A percentile compares a stretch with the other conserved stretches of the same genome.
Evolutionary conservation across 129 eudicot species (phyloP).

Genomic region (Flaveria linearis): DNA sequence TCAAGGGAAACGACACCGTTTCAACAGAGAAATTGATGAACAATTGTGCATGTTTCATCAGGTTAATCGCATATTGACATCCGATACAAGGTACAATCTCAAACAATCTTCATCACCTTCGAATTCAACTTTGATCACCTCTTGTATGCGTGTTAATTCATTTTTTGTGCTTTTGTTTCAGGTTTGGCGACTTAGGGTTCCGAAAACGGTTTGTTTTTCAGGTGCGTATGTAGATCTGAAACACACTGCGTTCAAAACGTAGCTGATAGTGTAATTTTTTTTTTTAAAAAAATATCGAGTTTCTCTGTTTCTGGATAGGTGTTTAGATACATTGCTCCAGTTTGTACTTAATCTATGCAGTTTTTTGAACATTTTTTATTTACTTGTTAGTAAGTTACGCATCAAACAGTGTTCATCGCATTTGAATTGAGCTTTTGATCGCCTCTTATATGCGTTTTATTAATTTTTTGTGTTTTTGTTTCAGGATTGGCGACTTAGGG

Average conservation of each 20-base stretch:
- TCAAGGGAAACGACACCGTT: no score
- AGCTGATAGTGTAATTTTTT: neutral
- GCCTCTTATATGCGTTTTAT: no score
- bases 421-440: no score
- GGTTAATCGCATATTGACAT: neutral
- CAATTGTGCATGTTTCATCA: neutral
- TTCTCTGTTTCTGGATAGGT: neutral
- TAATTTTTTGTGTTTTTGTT: no score
- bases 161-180: slow-evolving; percentile 1
- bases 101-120: slow-evolving; percentile 20
- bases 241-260: slow-evolving; percentile 25
- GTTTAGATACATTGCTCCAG: neutral
- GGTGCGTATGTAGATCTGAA: slow-evolving; percentile 56
- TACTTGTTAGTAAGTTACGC: no score
- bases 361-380: no score
- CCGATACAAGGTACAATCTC: neutral
- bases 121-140: neutral
- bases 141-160: neutral
- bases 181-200: slow-evolving; percentile 36
- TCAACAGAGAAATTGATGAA: neutral
- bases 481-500: no score
- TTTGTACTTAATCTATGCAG: neutral
- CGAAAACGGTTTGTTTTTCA: slow-evolving; percentile 25
- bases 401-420: no score
- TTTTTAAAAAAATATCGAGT: neutral